phyloP scores from a whole-genome alignment of 768 basidiomycete genomes.

The Phanerochaete sordida region DNA sequence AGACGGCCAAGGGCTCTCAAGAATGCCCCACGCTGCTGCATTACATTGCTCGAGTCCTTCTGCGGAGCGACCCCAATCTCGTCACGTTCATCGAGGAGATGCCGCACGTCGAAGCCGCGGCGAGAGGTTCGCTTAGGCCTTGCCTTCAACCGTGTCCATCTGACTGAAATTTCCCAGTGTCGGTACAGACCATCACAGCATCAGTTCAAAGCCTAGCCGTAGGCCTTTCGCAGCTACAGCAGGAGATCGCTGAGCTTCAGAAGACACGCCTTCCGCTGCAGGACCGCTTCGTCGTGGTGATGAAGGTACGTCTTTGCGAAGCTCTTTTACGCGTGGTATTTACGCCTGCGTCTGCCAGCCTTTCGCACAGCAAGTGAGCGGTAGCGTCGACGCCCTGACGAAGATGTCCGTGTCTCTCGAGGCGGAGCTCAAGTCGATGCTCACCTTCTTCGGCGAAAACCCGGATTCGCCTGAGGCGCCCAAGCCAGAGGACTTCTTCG shows the following conservation, averaged over 20 bases:
- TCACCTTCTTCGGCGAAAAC: slow-evolving; percentile 77
- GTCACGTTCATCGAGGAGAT: slow-evolving; percentile 77
- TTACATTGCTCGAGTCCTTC: slow-evolving; percentile 75
- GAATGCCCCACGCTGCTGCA: slow-evolving; percentile 89
- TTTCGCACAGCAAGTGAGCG: slow-evolving; percentile 39
- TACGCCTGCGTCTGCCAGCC: slow-evolving; percentile 17
- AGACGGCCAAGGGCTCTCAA: slow-evolving; percentile 59
- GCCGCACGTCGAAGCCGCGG: slow-evolving; percentile 78
- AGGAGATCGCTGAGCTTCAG: slow-evolving; percentile 49
- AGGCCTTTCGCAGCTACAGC: slow-evolving; percentile 54
- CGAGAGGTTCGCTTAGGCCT: too few species aligned
- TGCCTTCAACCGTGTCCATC: too few species aligned
- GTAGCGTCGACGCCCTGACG: slow-evolving; percentile 62
- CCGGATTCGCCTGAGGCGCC: slow-evolving; percentile 58
- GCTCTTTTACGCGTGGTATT: not conserved
- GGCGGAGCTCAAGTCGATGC: slow-evolving; percentile 53
- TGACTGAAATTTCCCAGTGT: too few species aligned
- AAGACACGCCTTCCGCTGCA: slow-evolving; percentile 28
- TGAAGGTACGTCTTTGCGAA: slow-evolving; percentile 48
- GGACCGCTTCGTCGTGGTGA: slow-evolving; percentile 65
- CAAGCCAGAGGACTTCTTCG: slow-evolving; percentile 84
- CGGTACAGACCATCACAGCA: slow-evolving; percentile 60
- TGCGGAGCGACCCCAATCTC: slow-evolving; percentile 62
- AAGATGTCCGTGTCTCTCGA: slow-evolving; percentile 56
- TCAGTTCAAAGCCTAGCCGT: slow-evolving; percentile 53